Conservation (phyloP, 768 basidiomycete genomes). For the Pleurotus citrinopileatus region DNA sequence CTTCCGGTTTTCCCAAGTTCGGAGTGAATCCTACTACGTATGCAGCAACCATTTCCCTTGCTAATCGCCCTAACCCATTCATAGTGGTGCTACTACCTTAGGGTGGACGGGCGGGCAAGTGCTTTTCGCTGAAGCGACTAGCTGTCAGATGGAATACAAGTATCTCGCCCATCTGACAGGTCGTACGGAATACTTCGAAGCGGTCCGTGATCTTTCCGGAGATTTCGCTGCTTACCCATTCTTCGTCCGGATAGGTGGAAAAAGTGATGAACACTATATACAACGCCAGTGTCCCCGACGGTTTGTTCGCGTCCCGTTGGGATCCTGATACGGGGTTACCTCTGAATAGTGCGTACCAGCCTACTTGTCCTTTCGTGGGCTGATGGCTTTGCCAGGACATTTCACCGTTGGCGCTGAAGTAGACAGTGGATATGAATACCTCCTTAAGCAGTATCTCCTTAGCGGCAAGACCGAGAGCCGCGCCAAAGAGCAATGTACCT, state of each 20-base stretch:
- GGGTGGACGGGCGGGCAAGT: constrained; percentile 27
- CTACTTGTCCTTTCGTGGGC: background rate
- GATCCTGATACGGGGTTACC: constrained; percentile 21
- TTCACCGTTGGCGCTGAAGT: constrained; percentile 54
- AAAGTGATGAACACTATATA: constrained; percentile 37
- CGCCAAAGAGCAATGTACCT: constrained; percentile 52
- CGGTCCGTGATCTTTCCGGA: constrained; percentile 18
- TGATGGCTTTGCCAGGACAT: constrained; percentile 25
- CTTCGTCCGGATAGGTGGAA: constrained; percentile 23
- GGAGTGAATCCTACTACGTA: constrained; percentile 56
- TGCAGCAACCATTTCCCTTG: constrained; percentile 13
- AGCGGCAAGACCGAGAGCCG: constrained; percentile 41
- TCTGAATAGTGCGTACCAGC: constrained; percentile 21
- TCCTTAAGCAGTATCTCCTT: constrained; percentile 63
- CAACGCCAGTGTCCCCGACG: constrained; percentile 24
- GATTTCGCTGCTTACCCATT: background rate
- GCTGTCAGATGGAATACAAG: constrained; percentile 74
- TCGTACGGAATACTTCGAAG: constrained; percentile 45
- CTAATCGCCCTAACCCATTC: background rate
- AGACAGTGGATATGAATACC: constrained; percentile 68
- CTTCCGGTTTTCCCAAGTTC: constrained; percentile 61
- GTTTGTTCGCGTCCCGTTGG: constrained; percentile 34
- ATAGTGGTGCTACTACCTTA: constrained; percentile 27
- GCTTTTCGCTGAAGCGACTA: constrained; percentile 38
- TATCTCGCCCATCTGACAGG: constrained; percentile 70